Evolutionary conservation across 495 filamentous ascomycete species (phyloP).

Genomic region (Penicillium arizonense): DNA sequence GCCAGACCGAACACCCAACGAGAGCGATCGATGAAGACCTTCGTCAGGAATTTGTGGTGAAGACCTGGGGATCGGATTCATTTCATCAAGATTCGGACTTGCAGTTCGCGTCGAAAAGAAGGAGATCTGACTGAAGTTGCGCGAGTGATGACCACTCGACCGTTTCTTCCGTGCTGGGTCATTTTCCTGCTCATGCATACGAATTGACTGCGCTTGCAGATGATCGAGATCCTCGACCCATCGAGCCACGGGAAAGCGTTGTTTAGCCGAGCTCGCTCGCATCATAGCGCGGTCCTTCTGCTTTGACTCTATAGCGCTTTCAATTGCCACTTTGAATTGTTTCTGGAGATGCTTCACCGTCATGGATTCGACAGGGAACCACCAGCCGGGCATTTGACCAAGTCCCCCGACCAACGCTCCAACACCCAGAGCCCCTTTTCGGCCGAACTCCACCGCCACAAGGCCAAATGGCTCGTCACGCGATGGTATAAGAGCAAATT

Average conservation of each 20-base stretch:
- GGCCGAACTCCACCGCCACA: slow-evolving; percentile 75
- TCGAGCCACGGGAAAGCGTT: slow-evolving; percentile 71
- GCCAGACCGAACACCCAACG: slow-evolving; percentile 42
- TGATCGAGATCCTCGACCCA: slow-evolving; percentile 63
- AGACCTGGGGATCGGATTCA: not conserved
- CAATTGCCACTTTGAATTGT: slow-evolving; percentile 68
- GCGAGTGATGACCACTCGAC: slow-evolving; percentile 31
- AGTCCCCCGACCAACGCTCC: slow-evolving; percentile 63
- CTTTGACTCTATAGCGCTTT: slow-evolving; percentile 62
- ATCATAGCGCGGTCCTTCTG: slow-evolving; percentile 58
- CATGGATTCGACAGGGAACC: slow-evolving; percentile 68
- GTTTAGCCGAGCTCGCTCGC: slow-evolving; percentile 70
- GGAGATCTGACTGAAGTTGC: slow-evolving; percentile 32
- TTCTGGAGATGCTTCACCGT: slow-evolving; percentile 65
- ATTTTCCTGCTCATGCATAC: slow-evolving; percentile 27
- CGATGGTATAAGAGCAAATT: slow-evolving; percentile 78
- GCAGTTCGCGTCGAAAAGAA: slow-evolving; percentile 36
- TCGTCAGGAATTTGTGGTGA: slow-evolving; percentile 31
- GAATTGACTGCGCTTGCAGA: slow-evolving; percentile 55
- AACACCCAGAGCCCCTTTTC: slow-evolving; percentile 73
- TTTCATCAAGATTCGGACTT: slow-evolving; percentile 31
- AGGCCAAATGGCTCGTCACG: slow-evolving; percentile 78
- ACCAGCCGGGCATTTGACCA: slow-evolving; percentile 76
- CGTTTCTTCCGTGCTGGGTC: slow-evolving; percentile 20
- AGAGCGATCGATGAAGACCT: slow-evolving; percentile 38